Conservation (phyloP, 352 stramenopile genomes). For the Chrysophaeum taylorii region DNA sequence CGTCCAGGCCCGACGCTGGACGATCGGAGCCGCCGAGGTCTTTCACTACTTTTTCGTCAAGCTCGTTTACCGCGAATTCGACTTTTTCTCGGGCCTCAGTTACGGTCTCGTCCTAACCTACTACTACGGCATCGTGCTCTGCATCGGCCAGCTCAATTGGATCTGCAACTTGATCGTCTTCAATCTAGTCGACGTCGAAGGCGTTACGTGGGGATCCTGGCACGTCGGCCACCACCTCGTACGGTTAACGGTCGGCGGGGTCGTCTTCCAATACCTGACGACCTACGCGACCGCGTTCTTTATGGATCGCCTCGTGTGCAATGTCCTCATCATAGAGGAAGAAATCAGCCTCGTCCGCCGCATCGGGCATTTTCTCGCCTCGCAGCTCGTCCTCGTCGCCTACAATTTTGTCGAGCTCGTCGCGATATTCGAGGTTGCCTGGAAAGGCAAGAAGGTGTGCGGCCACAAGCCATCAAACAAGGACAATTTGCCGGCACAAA, state of each 20-base stretch:
- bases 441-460: constrained; percentile 15
- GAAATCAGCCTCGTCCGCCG: constrained; percentile 7
- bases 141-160: background rate
- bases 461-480: constrained; percentile 16
- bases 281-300: constrained; percentile 7
- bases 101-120: constrained; percentile 16
- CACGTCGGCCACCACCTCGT: background rate
- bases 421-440: constrained; percentile 14
- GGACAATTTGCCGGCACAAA: too few species aligned
- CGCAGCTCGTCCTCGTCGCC: constrained; percentile 1
- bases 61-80: constrained; percentile 9
- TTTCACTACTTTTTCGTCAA: constrained; percentile 23
- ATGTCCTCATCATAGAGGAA: constrained; percentile 11
- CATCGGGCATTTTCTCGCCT: constrained; percentile 9
- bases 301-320: constrained; percentile 14
- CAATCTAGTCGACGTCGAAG: background rate
- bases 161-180: constrained; percentile 7
- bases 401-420: constrained; percentile 20
- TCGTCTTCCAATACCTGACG: constrained; percentile 14
- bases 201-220: background rate
- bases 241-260: constrained; percentile 7
- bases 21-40: constrained; percentile 15
- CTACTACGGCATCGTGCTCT: constrained; percentile 19
- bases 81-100: constrained; percentile 14
- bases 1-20: constrained; percentile 11